These are phyloP conservation scores for Fusarium keratoplasticum DNA, from an alignment of 2,329 filamentous ascomycete genomes.

Conservation along the genomic window DNA sequence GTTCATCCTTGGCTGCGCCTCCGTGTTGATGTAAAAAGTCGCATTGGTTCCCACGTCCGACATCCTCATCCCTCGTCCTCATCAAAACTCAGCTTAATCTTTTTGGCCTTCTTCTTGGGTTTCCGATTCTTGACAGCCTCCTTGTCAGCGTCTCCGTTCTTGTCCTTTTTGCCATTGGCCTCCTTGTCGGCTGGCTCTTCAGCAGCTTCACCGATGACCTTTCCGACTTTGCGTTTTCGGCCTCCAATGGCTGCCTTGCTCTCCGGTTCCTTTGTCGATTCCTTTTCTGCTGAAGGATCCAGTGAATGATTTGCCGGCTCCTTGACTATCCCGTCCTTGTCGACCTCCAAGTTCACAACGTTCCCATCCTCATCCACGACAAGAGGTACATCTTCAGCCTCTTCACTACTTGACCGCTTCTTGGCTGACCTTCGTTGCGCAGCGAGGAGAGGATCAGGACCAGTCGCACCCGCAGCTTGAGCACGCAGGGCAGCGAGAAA, in stretches of 20 bases:
- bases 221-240: conserved; percentile 66
- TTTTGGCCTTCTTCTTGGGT: conserved; percentile 67
- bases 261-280: conserved; percentile 47
- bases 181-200: conserved; percentile 40
- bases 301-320: conserved; percentile 40
- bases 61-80: conserved; percentile 63
- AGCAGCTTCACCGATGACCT: conserved; percentile 49
- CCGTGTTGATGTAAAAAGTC: neutral
- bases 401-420: conserved; percentile 71
- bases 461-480: conserved; percentile 60
- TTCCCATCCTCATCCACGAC: conserved; percentile 80
- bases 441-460: conserved; percentile 65
- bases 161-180: conserved; percentile 21
- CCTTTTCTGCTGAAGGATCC: conserved; percentile 45
- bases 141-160: conserved; percentile 40
- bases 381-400: conserved; percentile 81
- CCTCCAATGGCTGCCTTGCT: conserved; percentile 48
- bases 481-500: conserved; percentile 70
- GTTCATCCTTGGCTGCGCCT: neutral
- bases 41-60: conserved; percentile 15
- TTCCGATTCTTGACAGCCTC: conserved; percentile 47
- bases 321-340: conserved; percentile 57
- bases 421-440: conserved; percentile 61
- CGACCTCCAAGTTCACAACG: conserved; percentile 63
- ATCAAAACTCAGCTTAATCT: conserved; percentile 76